These are phyloP conservation scores for Jacaranda mimosifolia DNA, from an alignment of 257 asterid genomes.

Conservation along the genomic window DNA sequence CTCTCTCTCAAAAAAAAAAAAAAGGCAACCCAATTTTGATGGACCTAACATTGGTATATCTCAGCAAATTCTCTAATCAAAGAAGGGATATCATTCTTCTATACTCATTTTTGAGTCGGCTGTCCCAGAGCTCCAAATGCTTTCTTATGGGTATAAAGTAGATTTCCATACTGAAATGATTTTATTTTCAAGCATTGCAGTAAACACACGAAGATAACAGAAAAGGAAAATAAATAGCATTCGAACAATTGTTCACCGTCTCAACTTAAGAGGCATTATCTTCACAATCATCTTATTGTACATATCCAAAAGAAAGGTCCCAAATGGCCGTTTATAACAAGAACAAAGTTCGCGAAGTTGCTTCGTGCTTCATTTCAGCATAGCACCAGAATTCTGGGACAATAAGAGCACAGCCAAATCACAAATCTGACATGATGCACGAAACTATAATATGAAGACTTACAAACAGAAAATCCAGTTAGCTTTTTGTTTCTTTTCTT, in stretches of 20 bases:
- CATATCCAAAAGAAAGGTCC: constrained; percentile 27
- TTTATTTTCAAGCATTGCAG: constrained; percentile 8
- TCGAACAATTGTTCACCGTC: constrained; percentile 10
- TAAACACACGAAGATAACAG: not conserved
- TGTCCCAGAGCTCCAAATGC: not conserved
- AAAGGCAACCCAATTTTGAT: too few relatives aligned
- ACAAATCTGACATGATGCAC: not conserved
- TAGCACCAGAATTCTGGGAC: constrained; percentile 29
- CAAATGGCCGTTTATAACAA: constrained; percentile 18
- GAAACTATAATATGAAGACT: not conserved
- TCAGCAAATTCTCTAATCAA: not conserved
- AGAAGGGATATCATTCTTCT: not conserved
- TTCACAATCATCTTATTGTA: constrained; percentile 44
- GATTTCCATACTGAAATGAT: not conserved
- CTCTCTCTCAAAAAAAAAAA: too few relatives aligned
- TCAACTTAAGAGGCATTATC: constrained; percentile 20
- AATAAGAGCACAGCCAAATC: not conserved
- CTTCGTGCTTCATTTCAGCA: constrained; percentile 35
- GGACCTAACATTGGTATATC: not conserved
- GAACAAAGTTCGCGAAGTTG: not conserved
- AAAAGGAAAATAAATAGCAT: constrained; percentile 1
- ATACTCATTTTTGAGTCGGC: not conserved
- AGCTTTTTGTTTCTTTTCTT: not conserved
- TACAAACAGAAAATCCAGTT: not conserved
- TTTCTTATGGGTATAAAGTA: not conserved